A percentile compares a stretch with the other conserved stretches of the same genome.
Evolutionary conservation across 805 yeast species (phyloP).

Genomic region (Schizosaccharomyces lindneri): DNA sequence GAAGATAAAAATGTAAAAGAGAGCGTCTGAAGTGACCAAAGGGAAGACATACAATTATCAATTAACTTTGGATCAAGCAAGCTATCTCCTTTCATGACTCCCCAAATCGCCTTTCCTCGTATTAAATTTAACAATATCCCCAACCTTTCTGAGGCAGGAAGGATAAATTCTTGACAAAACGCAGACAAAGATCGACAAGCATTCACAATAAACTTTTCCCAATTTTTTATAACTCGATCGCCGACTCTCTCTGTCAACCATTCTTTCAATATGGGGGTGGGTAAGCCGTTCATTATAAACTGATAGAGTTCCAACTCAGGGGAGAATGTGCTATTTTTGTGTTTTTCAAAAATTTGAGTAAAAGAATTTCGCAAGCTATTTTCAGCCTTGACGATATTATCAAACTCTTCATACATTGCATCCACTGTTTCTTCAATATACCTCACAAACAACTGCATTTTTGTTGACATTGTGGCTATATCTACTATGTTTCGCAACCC

Average conservation of each 20-base stretch:
- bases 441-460: not conserved
- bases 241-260: not conserved
- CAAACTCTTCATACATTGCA: not conserved
- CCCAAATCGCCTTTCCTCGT: not conserved
- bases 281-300: not conserved
- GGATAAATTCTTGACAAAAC: not conserved
- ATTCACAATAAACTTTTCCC: not conserved
- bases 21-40: not conserved
- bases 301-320: not conserved
- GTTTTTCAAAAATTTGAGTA: not conserved
- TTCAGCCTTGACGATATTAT: not conserved
- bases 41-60: not conserved
- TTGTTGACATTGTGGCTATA: not conserved
- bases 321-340: not conserved
- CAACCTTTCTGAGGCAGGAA: not conserved
- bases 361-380: not conserved
- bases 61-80: not conserved
- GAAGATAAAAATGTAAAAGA: not conserved
- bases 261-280: not conserved
- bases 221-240: not conserved
- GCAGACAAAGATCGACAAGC: not conserved
- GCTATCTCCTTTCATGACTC: not conserved
- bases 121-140: not conserved
- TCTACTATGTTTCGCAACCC: not conserved
- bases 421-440: not conserved